These are phyloP conservation scores for Tilletiopsis washingtonensis DNA, from an alignment of 1,284 basidiomycete species.

Conservation along the genomic window DNA sequence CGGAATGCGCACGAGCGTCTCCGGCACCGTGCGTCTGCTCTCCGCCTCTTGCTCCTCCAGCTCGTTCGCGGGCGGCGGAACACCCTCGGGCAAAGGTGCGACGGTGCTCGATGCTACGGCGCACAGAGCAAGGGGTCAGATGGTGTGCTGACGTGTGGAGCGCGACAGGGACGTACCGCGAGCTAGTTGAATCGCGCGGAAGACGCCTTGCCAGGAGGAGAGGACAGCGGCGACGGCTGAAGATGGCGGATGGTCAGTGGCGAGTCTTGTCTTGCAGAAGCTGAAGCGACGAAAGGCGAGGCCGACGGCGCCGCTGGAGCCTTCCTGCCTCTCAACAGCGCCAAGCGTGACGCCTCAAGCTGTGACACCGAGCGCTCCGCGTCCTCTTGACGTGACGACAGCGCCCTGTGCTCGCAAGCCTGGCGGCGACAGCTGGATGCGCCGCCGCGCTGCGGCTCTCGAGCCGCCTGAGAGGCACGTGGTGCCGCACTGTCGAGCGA, in stretches of 20 bases:
- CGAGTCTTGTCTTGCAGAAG: background rate
- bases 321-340: background rate
- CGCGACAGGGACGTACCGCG: conserved; percentile 14
- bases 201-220: conserved; percentile 42
- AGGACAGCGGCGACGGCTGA: conserved; percentile 41
- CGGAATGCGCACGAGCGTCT: background rate
- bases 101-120: background rate
- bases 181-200: conserved; percentile 42
- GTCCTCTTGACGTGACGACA: background rate
- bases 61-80: too few species aligned
- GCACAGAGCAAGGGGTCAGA: background rate
- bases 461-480: too few species aligned
- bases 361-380: background rate
- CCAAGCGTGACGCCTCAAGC: background rate
- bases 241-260: background rate
- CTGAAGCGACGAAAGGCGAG: too few species aligned
- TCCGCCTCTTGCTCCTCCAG: too few species aligned
- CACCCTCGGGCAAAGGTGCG: background rate
- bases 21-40: background rate
- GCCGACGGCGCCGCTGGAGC: too few species aligned
- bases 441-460: too few species aligned
- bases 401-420: too few species aligned
- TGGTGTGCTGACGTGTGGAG: background rate
- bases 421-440: too few species aligned
- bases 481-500: too few species aligned